Conservation (phyloP, 2,329 filamentous ascomycete genomes). For the Claviceps sp. region DNA sequence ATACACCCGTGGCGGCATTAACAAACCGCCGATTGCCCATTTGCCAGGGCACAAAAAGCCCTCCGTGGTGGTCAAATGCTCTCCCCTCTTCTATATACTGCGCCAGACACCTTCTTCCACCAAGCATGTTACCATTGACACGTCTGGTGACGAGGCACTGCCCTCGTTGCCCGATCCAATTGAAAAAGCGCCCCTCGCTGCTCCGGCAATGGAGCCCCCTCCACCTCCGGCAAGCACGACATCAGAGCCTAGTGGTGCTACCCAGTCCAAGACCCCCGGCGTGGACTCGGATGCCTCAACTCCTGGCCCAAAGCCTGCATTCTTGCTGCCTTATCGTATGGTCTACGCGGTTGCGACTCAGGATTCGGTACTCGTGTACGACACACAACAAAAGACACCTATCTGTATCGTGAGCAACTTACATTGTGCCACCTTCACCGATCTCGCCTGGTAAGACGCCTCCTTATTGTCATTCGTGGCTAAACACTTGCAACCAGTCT, state of each 20-base stretch:
- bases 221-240: conserved; percentile 43
- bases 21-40: conserved; percentile 90
- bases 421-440: conserved; percentile 94
- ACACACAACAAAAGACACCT: conserved; percentile 91
- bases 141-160: conserved; percentile 73
- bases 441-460: conserved; percentile 69
- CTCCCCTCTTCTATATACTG: conserved; percentile 74
- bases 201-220: conserved; percentile 71
- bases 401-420: conserved; percentile 92
- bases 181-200: conserved; percentile 42
- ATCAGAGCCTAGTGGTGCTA: conserved; percentile 32
- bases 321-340: conserved; percentile 82
- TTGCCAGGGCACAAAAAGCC: conserved; percentile 96
- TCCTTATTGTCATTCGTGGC: background rate
- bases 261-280: conserved; percentile 36
- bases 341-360: conserved; percentile 95
- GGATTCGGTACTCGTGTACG: conserved; percentile 87
- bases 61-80: conserved; percentile 89
- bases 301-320: conserved; percentile 54
- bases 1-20: conserved; percentile 89
- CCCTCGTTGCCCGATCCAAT: conserved; percentile 73
- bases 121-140: conserved; percentile 89
- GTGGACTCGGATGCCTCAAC: conserved; percentile 33
- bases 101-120: conserved; percentile 56
- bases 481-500: background rate